A percentile compares a stretch with the other conserved stretches of the same genome.
Evolutionary conservation across 345 rosid genomes (phyloP).

Genomic region (Brassica napus): Da-Ae NC_063452.1:19902501-19903000

Average conservation of each 20-base stretch:
- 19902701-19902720: constrained; percentile 50
- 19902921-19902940: neutral
- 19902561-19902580: constrained; percentile 69
- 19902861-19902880: neutral
- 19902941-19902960: neutral
- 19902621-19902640: constrained; percentile 55
- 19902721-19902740: constrained; percentile 42
- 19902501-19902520: constrained; percentile 48
- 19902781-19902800: constrained; percentile 68
- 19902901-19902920: neutral
- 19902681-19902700: constrained; percentile 73
- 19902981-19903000: neutral
- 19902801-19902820: constrained; percentile 61
- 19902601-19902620: constrained; percentile 56
- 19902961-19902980: constrained; percentile 1
- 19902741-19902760: constrained; percentile 54
- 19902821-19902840: constrained; percentile 1
- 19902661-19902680: constrained; percentile 88
- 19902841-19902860: neutral
- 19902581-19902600: constrained; percentile 50
- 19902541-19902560: constrained; percentile 51
- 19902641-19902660: constrained; percentile 63
- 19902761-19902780: constrained; percentile 57
- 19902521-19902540: constrained; percentile 55
- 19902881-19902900: constrained; percentile 1